Conservation (phyloP, 2,329 filamentous ascomycete genomes). For the Alternaria dauci region DNA sequence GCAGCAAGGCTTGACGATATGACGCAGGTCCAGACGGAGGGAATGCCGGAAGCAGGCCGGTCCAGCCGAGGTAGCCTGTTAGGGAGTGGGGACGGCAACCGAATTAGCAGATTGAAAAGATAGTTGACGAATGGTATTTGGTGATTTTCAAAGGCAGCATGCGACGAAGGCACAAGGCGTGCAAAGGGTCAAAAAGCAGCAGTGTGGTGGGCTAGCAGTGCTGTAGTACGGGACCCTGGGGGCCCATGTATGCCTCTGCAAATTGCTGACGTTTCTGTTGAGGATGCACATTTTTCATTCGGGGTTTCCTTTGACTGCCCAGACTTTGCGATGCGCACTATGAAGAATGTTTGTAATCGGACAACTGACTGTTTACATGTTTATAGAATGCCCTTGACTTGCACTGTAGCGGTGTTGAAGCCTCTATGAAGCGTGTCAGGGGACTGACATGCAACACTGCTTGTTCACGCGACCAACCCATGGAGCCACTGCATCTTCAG, state of each 20-base stretch:
- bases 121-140: slow-evolving; percentile 17
- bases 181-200: slow-evolving; percentile 2
- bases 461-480: background rate
- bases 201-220: background rate
- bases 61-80: slow-evolving; percentile 8
- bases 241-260: background rate
- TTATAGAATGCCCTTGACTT: background rate
- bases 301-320: background rate
- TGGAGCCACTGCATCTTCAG: background rate
- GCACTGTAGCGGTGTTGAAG: background rate
- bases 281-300: slow-evolving; percentile 17
- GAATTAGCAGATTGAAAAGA: slow-evolving; percentile 3
- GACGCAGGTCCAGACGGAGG: slow-evolving; percentile 33
- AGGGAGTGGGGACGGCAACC: slow-evolving; percentile 11
- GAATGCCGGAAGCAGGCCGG: slow-evolving; percentile 18
- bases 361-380: background rate
- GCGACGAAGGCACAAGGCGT: slow-evolving; percentile 3
- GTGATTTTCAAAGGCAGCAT: background rate
- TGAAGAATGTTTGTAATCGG: background rate
- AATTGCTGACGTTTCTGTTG: slow-evolving; percentile 19
- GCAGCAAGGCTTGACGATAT: slow-evolving; percentile 22
- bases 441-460: background rate
- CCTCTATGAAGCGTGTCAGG: background rate
- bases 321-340: slow-evolving; percentile 5
- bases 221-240: background rate